phyloP scores from a whole-genome alignment of 106 monocot genomes.

The Hemerocallis citrina region DNA sequence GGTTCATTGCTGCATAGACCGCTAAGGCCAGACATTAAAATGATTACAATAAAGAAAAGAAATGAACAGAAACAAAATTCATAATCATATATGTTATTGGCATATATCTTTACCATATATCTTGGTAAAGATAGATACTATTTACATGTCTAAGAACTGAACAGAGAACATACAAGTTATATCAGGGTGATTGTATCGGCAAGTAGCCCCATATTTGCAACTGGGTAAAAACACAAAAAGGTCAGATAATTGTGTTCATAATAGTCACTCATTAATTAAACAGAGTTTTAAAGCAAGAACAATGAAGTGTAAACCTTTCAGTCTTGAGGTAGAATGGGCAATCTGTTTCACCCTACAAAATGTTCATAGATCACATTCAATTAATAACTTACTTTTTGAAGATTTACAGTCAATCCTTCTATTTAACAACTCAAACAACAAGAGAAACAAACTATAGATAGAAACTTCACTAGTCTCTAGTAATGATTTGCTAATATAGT shows the following conservation, averaged over 20 bases:
- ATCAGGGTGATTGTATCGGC: conserved; percentile 85
- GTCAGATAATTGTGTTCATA: neutral
- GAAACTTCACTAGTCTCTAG: no score
- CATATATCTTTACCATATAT: neutral
- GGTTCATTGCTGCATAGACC: no score
- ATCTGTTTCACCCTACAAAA: conserved; percentile 61
- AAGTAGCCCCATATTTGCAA: conserved; percentile 77
- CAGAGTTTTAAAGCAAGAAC: neutral
- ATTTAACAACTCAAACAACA: no score
- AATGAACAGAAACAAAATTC: conserved; percentile 27
- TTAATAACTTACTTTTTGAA: neutral
- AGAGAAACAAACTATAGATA: no score
- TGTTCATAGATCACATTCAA: no score
- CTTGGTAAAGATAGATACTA: neutral
- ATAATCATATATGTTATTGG: conserved; percentile 28
- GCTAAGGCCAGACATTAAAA: no score
- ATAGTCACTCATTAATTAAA: no score
- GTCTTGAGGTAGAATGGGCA: conserved; percentile 84
- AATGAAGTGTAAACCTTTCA: conserved; percentile 46
- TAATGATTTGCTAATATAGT: no score
- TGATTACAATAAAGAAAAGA: no score
- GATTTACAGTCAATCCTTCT: neutral
- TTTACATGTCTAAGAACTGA: neutral
- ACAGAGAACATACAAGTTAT: conserved; percentile 32
- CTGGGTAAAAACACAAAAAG: conserved; percentile 23